Percentiles rank a stretch among this genome's conserved stretches.
Conservation (phyloP, 768 basidiomycete species). For the Rossbeevera mucosa region DNA sequence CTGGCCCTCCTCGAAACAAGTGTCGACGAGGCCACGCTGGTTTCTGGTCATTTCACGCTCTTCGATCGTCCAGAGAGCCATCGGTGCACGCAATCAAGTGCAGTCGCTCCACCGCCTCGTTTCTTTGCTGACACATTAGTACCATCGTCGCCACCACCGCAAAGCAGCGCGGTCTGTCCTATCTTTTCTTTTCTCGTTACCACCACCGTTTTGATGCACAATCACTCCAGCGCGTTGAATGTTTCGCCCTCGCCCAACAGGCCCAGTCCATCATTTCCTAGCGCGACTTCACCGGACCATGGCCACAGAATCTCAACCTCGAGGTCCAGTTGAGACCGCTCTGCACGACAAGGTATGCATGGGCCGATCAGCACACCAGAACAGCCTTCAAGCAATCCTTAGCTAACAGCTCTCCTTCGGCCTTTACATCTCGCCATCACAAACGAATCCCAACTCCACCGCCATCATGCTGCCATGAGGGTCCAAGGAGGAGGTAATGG, state of each 20-base stretch:
- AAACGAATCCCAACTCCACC: constrained; percentile 83
- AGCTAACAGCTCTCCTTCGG: constrained; percentile 61
- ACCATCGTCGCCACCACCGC: constrained; percentile 1
- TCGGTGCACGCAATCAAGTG: too few relatives aligned
- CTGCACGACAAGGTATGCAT: constrained; percentile 54
- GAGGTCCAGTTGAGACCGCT: constrained; percentile 53
- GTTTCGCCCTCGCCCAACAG: constrained; percentile 21
- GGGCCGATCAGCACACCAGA: constrained; percentile 22
- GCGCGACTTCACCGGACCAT: constrained; percentile 23
- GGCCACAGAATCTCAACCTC: constrained; percentile 24
- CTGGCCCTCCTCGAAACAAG: constrained; percentile 72
- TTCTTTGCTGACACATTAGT: too few relatives aligned
- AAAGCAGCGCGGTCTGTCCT: not conserved
- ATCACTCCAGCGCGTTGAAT: constrained; percentile 18
- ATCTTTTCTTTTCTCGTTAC: constrained; percentile 9
- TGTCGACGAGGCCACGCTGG: constrained; percentile 59
- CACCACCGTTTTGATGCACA: constrained; percentile 19
- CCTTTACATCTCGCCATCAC: constrained; percentile 62
- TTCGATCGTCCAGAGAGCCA: constrained; percentile 11
- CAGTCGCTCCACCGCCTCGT: too few relatives aligned
- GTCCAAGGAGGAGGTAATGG: constrained; percentile 60
- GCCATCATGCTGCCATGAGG: constrained; percentile 81
- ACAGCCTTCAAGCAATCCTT: constrained; percentile 20
- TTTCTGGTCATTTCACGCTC: constrained; percentile 45
- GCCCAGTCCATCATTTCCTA: constrained; percentile 18